A percentile compares a stretch with the other conserved stretches of the same genome.
These are phyloP conservation scores for Lolium perenne DNA, from an alignment of 176 grass and related monocot species.

Conservation along the genomic window DNA sequence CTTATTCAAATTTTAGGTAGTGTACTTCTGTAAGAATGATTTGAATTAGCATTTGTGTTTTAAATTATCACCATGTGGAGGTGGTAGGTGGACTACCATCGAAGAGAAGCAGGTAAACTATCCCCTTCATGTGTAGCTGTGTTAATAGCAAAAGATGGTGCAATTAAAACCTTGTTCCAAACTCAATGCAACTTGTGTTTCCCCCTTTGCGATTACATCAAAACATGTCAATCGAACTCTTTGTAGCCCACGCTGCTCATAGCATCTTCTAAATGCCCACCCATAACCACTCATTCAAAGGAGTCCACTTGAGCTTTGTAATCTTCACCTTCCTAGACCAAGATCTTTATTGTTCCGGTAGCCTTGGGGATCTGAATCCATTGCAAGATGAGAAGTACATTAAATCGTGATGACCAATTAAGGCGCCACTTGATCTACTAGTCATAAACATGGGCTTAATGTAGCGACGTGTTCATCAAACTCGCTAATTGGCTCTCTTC, in stretches of 20 bases:
- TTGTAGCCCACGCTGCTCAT: no score
- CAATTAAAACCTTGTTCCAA: not conserved
- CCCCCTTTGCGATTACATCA: not conserved
- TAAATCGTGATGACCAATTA: not conserved
- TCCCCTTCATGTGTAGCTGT: not conserved
- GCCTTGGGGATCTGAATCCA: not conserved
- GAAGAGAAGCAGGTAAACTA: not conserved
- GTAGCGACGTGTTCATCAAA: no score
- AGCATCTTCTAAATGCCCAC: not conserved
- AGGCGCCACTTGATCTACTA: slow-evolving; percentile 6
- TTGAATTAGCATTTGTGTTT: not conserved
- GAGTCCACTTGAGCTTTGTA: not conserved
- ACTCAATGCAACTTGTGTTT: not conserved
- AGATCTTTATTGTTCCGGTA: not conserved
- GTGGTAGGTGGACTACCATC: not conserved
- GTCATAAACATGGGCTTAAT: not conserved
- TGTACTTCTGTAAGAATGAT: not conserved
- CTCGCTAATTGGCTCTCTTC: not conserved
- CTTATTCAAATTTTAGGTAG: not conserved
- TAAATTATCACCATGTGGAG: not conserved
- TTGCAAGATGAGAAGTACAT: not conserved
- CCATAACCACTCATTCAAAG: not conserved
- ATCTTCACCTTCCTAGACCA: not conserved
- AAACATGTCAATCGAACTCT: no score
- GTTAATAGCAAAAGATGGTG: not conserved